A percentile compares a stretch with the other conserved stretches of the same genome.
Conservation (phyloP, 441 rosid species). For the Euphorbia celastroides region DNA sequence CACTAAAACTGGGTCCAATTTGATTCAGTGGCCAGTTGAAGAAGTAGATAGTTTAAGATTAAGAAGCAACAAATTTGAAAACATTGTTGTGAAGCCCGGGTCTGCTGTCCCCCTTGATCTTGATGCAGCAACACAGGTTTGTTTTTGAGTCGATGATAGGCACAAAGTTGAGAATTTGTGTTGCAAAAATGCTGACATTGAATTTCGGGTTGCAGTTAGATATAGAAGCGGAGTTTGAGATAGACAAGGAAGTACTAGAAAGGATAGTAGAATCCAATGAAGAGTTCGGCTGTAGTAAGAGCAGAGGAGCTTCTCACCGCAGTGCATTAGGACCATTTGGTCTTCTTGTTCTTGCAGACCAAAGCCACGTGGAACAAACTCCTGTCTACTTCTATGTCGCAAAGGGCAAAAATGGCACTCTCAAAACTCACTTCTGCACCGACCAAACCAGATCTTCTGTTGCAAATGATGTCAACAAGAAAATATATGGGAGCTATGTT, state of each 20-base stretch:
- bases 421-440: slow-evolving; percentile 51
- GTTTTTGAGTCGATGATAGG: too few relatives aligned
- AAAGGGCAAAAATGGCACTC: slow-evolving; percentile 34
- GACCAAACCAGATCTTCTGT: slow-evolving; percentile 63
- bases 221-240: slow-evolving; percentile 57
- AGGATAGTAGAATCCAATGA: slow-evolving; percentile 29
- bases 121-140: slow-evolving; percentile 65
- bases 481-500: slow-evolving; percentile 48
- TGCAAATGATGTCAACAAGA: slow-evolving; percentile 48
- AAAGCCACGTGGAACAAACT: slow-evolving; percentile 53
- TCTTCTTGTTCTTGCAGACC: slow-evolving; percentile 58
- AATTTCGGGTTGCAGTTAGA: slow-evolving; percentile 41
- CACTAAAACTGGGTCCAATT: slow-evolving; percentile 45
- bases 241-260: slow-evolving; percentile 27
- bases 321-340: slow-evolving; percentile 70
- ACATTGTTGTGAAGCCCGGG: slow-evolving; percentile 45
- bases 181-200: background rate
- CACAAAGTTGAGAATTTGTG: background rate
- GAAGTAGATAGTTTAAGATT: slow-evolving; percentile 62
- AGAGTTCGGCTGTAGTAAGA: slow-evolving; percentile 22
- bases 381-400: slow-evolving; percentile 55
- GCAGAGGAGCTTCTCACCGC: slow-evolving; percentile 44
- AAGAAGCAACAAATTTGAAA: slow-evolving; percentile 33
- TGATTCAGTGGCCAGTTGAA: slow-evolving; percentile 70
- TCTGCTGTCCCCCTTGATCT: slow-evolving; percentile 45